Percentiles rank a stretch among this genome's conserved stretches.
These are phyloP conservation scores for Hibiscus syriacus DNA, from an alignment of 345 rosid species.

Conservation along the genomic window DNA sequence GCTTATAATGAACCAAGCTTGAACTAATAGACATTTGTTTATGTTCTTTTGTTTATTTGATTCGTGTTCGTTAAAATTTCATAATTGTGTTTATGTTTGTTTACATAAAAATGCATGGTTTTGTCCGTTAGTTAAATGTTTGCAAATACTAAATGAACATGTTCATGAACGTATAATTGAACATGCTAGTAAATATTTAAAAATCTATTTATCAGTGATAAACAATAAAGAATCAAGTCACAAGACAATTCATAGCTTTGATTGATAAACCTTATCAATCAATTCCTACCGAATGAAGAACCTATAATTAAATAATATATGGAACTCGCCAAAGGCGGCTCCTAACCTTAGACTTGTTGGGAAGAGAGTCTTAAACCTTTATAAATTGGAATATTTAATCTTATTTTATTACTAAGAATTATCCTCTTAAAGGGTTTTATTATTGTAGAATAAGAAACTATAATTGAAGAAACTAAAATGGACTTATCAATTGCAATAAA, in stretches of 20 bases:
- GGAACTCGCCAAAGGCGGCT: neutral
- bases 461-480: neutral
- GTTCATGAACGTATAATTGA: too few relatives aligned
- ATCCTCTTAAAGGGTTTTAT: neutral
- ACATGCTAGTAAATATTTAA: too few relatives aligned
- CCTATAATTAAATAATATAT: neutral
- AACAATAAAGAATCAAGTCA: too few relatives aligned
- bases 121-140: too few relatives aligned
- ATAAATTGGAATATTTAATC: neutral
- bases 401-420: neutral
- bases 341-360: neutral
- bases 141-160: too few relatives aligned
- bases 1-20: too few relatives aligned
- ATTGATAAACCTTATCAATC: neutral
- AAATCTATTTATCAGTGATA: too few relatives aligned
- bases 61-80: too few relatives aligned
- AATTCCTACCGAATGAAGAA: neutral
- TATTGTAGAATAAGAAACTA: neutral
- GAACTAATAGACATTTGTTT: too few relatives aligned
- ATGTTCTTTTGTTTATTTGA: too few relatives aligned
- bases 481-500: neutral
- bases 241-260: neutral
- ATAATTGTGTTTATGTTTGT: too few relatives aligned
- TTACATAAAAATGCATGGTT: too few relatives aligned
- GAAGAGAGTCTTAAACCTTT: neutral